These are phyloP conservation scores for Pleodorina starrii DNA, from an alignment of 139 green algal genomes.

Conservation along the genomic window DNA sequence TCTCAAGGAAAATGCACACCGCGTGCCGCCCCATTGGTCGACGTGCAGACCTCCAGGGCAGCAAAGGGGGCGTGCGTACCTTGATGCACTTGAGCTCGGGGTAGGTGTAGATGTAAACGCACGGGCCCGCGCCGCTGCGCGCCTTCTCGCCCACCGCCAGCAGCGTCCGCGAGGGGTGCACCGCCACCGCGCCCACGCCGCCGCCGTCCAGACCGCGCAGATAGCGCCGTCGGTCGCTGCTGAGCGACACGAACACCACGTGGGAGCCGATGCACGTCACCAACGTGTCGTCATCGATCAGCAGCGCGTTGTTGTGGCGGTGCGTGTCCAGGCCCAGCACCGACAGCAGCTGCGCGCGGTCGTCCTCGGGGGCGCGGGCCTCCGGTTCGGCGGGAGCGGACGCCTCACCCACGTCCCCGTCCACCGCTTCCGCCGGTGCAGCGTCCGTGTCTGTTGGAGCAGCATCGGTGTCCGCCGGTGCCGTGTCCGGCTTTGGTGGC, in stretches of 20 bases:
- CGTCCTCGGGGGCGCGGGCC: background rate
- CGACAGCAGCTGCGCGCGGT: constrained; percentile 1
- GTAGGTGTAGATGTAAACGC: constrained; percentile 83
- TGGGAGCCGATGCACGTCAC: constrained; percentile 62
- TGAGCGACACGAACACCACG: constrained; percentile 71
- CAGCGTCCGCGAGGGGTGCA: constrained; percentile 74
- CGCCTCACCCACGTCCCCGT: no score
- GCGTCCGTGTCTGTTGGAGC: no score
- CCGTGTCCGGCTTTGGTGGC: no score
- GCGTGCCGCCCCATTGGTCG: no score
- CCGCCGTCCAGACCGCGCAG: constrained; percentile 68
- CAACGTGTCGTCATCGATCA: constrained; percentile 72
- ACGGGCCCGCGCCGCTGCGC: constrained; percentile 59
- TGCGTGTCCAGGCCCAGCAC: constrained; percentile 34
- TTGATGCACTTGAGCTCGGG: constrained; percentile 63
- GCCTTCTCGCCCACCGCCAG: constrained; percentile 83
- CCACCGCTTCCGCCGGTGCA: no score
- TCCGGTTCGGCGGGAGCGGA: background rate
- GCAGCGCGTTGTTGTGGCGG: constrained; percentile 76
- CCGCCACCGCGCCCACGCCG: constrained; percentile 78
- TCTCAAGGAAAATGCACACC: no score
- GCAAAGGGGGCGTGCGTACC: no score
- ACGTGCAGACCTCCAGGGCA: no score
- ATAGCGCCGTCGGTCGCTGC: constrained; percentile 50
- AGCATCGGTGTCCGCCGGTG: no score